Evolutionary conservation across 2,329 filamentous ascomycete genomes (phyloP).

Genomic region (Botryotinia convoluta): DNA sequence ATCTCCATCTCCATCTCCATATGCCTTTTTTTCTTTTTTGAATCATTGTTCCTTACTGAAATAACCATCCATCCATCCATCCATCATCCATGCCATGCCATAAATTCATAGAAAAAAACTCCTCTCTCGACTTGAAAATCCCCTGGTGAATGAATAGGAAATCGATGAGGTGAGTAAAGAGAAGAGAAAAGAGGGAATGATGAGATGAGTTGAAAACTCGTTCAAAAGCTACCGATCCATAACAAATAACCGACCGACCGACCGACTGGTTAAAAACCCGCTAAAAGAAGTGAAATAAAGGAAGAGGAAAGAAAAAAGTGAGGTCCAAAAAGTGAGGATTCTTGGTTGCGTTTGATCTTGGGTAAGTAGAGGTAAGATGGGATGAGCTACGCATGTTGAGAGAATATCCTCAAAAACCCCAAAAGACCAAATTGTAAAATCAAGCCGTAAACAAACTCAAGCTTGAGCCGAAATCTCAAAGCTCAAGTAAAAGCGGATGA

Average conservation of each 20-base stretch:
- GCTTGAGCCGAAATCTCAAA: neutral
- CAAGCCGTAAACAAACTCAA: neutral
- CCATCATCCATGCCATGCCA: no score
- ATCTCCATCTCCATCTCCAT: neutral
- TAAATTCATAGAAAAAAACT: neutral
- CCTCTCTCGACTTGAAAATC: neutral
- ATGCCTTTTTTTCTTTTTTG: neutral
- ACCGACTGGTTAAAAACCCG: neutral
- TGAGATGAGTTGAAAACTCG: neutral
- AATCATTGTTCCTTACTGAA: neutral
- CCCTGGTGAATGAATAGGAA: no score
- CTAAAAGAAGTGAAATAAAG: neutral
- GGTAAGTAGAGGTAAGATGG: neutral
- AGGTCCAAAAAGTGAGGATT: neutral
- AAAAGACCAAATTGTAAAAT: neutral
- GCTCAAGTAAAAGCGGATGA: conserved; percentile 17
- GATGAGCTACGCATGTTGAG: neutral
- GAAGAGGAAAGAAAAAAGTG: neutral
- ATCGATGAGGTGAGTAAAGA: no score
- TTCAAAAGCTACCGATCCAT: neutral
- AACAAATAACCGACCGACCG: neutral
- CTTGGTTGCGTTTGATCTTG: neutral
- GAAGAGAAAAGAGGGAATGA: neutral
- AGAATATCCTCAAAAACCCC: neutral
- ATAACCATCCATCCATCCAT: neutral